These are phyloP conservation scores for Nepenthes gracilis DNA, from an alignment of 148 eudicot species.

Conservation along the genomic window DNA sequence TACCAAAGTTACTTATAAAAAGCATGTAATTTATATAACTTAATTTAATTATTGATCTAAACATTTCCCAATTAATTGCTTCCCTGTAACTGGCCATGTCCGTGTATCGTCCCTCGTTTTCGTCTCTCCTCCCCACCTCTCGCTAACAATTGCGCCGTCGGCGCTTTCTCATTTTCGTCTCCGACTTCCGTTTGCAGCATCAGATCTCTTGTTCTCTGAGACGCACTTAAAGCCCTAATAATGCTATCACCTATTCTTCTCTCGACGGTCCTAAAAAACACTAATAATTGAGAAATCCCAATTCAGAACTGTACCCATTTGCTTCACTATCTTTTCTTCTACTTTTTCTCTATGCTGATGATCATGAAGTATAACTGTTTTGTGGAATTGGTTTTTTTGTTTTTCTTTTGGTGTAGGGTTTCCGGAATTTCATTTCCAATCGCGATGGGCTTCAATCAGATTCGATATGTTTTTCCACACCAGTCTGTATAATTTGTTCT, in stretches of 20 bases:
- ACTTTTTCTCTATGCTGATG: not conserved
- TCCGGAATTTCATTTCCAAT: conserved; percentile 80
- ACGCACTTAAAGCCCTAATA: conserved; percentile 11
- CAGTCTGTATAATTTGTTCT: conserved; percentile 30
- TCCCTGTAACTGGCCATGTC: too few species aligned
- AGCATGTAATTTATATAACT: too few species aligned
- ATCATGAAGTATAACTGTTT: not conserved
- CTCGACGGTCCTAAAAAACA: conserved; percentile 7
- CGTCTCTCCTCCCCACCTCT: not conserved
- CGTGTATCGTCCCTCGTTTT: not conserved
- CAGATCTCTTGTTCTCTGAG: conserved; percentile 34
- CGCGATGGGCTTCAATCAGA: conserved; percentile 83
- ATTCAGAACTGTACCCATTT: conserved; percentile 52
- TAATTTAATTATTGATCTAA: too few species aligned
- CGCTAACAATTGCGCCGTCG: conserved; percentile 47
- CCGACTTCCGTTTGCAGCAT: conserved; percentile 6
- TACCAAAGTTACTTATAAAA: too few species aligned
- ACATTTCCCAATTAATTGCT: too few species aligned
- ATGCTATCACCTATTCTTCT: conserved; percentile 25
- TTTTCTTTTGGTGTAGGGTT: conserved; percentile 28
- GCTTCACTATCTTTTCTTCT: not conserved
- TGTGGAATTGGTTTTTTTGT: not conserved
- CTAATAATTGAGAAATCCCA: conserved; percentile 27
- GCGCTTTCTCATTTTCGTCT: conserved; percentile 24
- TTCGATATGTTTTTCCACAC: conserved; percentile 87